These are phyloP conservation scores for Ashbya aceris DNA, from an alignment of 1,139 yeast species.

Conservation along the genomic window DNA sequence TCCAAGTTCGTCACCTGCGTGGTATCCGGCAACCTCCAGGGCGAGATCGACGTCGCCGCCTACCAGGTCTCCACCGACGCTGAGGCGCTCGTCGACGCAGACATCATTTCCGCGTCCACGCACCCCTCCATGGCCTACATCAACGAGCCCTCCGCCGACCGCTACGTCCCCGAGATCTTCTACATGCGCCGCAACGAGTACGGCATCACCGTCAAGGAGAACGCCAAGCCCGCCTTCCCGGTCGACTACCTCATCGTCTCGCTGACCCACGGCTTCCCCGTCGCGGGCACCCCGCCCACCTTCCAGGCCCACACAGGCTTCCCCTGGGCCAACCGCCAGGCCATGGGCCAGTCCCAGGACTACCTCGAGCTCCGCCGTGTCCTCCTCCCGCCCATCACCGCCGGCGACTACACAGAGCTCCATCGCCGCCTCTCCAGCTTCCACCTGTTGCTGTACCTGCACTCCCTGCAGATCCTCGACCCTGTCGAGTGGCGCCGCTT, in stretches of 20 bases:
- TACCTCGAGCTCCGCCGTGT: conserved; percentile 41
- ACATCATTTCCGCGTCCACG: conserved; percentile 76
- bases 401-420: conserved; percentile 28
- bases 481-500: conserved; percentile 43
- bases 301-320: conserved; percentile 40
- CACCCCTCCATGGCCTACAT: conserved; percentile 85
- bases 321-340: conserved; percentile 71
- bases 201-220: conserved; percentile 73
- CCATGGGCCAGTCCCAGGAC: conserved; percentile 66
- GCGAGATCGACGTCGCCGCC: conserved; percentile 84
- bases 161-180: conserved; percentile 92
- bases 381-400: conserved; percentile 34
- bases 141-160: conserved; percentile 54
- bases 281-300: conserved; percentile 39
- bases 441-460: conserved; percentile 59
- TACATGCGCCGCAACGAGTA: conserved; percentile 82
- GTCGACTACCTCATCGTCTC: conserved; percentile 86
- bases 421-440: conserved; percentile 51
- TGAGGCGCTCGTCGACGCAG: conserved; percentile 82
- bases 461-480: conserved; percentile 44
- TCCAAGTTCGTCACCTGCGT: conserved; percentile 93
- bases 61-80: conserved; percentile 87
- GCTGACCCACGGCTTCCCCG: conserved; percentile 87
- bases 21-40: conserved; percentile 72
- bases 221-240: conserved; percentile 95